Conservation (phyloP, 106 monocot species). For the Gastrodia elata region DNA sequence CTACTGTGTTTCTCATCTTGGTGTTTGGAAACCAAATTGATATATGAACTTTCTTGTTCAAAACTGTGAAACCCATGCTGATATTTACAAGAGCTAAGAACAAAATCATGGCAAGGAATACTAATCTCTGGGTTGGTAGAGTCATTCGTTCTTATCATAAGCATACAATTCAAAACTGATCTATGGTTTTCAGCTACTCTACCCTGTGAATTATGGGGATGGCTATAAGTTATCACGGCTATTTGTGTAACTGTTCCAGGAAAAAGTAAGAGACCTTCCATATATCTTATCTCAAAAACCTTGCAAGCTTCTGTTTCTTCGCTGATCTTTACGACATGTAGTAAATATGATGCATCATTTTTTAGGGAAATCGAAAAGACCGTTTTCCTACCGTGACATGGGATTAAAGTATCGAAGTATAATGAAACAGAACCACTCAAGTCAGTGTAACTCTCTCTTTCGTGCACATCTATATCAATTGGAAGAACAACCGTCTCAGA, state of each 20-base stretch:
- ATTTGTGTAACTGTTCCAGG: conserved; percentile 36
- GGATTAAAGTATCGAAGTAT: conserved; percentile 21
- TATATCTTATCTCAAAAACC: conserved; percentile 36
- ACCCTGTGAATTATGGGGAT: not conserved
- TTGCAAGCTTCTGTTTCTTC: conserved; percentile 30
- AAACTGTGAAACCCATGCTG: not conserved
- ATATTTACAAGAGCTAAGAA: conserved; percentile 1
- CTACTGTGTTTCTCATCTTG: conserved; percentile 16
- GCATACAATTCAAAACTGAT: conserved; percentile 17
- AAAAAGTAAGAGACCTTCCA: conserved; percentile 50
- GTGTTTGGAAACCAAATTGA: conserved; percentile 5
- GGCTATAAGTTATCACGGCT: conserved; percentile 34
- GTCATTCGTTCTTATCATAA: conserved; percentile 30
- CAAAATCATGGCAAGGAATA: conserved; percentile 28
- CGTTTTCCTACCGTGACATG: conserved; percentile 17
- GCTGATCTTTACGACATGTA: conserved; percentile 35
- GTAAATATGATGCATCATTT: conserved; percentile 35
- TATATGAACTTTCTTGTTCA: conserved; percentile 11
- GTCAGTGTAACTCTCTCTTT: conserved; percentile 15
- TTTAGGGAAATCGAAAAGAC: conserved; percentile 35
- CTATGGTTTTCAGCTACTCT: conserved; percentile 9
- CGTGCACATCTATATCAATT: conserved; percentile 37
- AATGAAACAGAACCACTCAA: conserved; percentile 31
- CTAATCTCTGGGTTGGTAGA: conserved; percentile 18
- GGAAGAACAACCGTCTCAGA: conserved; percentile 39